These are phyloP conservation scores for Psilocybe sp. DNA, from an alignment of 768 basidiomycete genomes.

Conservation along the genomic window DNA sequence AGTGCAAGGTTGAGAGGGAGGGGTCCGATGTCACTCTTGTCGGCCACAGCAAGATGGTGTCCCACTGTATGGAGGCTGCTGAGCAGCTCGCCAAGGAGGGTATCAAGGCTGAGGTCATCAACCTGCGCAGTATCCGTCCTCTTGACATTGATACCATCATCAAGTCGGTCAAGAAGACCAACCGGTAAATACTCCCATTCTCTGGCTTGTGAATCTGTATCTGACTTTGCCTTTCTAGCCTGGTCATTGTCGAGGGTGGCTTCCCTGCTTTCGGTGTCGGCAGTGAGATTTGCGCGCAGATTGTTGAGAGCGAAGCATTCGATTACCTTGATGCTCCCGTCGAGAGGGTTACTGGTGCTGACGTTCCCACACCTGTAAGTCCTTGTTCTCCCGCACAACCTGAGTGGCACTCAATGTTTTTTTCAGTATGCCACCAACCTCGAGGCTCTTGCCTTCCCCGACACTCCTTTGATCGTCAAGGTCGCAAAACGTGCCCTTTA, in stretches of 20 bases:
- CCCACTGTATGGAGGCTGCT: constrained; percentile 92
- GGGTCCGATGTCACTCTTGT: constrained; percentile 95
- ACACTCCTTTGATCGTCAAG: constrained; percentile 86
- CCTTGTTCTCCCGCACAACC: neutral
- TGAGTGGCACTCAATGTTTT: neutral
- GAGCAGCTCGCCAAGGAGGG: constrained; percentile 93
- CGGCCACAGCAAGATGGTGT: constrained; percentile 98
- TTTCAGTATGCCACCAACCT: constrained; percentile 85
- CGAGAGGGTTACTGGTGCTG: constrained; percentile 95
- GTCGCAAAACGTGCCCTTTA: constrained; percentile 93
- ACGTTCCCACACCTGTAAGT: constrained; percentile 86
- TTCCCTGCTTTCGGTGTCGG: constrained; percentile 99
- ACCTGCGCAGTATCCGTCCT: constrained; percentile 92
- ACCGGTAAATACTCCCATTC: constrained; percentile 53
- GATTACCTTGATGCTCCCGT: constrained; percentile 98
- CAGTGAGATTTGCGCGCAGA: constrained; percentile 97
- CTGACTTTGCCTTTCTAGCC: constrained; percentile 39
- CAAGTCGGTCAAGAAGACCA: constrained; percentile 97
- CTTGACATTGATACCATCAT: constrained; percentile 98
- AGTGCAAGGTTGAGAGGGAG: constrained; percentile 92
- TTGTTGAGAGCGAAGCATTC: constrained; percentile 95
- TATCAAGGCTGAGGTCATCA: constrained; percentile 96
- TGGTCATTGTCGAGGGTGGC: constrained; percentile 95
- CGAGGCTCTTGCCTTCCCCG: constrained; percentile 91
- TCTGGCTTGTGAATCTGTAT: no score